Conservation (phyloP, 2,329 filamentous ascomycete species). For the Mariannaea sp. region DNA sequence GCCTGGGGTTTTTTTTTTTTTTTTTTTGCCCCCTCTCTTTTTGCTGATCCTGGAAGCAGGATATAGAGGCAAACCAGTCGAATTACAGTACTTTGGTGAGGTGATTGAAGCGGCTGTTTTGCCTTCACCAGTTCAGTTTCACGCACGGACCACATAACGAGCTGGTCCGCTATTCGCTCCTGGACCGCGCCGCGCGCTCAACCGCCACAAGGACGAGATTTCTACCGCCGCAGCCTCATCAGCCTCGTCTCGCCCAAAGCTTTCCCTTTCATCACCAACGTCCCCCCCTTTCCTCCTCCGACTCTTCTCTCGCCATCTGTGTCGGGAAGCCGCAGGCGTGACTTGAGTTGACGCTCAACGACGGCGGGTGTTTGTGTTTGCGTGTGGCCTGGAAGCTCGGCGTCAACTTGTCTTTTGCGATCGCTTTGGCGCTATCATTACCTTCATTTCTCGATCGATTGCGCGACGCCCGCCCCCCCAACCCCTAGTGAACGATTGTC, state of each 20-base stretch:
- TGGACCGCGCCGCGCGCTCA: conserved; percentile 14
- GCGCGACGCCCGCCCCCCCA: conserved; percentile 15
- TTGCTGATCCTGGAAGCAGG: no score
- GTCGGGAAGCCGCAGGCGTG: conserved; percentile 29
- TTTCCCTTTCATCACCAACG: conserved; percentile 23
- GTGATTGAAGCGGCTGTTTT: background rate
- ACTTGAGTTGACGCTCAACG: conserved; percentile 21
- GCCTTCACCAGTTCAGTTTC: background rate
- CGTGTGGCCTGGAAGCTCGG: conserved; percentile 12
- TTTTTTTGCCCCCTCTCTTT: no score
- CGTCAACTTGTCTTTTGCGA: conserved; percentile 8
- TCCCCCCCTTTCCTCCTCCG: conserved; percentile 4
- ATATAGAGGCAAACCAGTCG: no score
- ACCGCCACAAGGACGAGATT: conserved; percentile 27
- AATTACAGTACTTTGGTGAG: no score
- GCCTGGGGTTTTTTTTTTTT: no score
- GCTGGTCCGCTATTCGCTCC: conserved; percentile 9
- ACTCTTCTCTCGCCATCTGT: conserved; percentile 13
- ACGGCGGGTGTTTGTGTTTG: conserved; percentile 25
- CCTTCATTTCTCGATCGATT: conserved; percentile 5
- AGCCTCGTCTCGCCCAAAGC: conserved; percentile 34
- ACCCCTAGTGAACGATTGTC: background rate
- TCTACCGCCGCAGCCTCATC: conserved; percentile 21
- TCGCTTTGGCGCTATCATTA: conserved; percentile 14
- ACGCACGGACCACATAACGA: conserved; percentile 16